phyloP scores from a whole-genome alignment of 495 filamentous ascomycete species.

The Lindgomyces ingoldianus region DNA sequence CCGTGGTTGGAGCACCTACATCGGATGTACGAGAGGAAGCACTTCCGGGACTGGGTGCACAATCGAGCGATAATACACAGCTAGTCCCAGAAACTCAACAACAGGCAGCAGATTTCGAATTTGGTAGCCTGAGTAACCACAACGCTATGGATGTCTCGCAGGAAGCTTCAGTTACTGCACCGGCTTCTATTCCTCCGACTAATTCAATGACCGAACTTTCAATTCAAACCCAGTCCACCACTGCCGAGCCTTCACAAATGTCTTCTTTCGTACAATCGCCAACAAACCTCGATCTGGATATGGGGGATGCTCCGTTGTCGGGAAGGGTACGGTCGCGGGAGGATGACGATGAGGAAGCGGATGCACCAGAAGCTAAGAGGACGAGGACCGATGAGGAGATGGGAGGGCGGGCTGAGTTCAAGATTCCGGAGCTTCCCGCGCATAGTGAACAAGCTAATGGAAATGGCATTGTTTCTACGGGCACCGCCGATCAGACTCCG shows the following conservation, averaged over 20 bases:
- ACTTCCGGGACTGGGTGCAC: neutral
- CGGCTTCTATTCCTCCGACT: constrained; percentile 6
- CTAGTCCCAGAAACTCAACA: constrained; percentile 29
- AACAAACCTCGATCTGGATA: constrained; percentile 29
- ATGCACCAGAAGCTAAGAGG: constrained; percentile 33
- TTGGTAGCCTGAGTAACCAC: neutral
- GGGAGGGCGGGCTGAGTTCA: constrained; percentile 29
- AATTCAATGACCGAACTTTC: constrained; percentile 25
- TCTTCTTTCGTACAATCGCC: constrained; percentile 20
- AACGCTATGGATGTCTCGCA: constrained; percentile 32
- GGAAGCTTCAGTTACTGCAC: neutral
- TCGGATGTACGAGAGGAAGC: constrained; percentile 28
- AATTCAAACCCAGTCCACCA: constrained; percentile 10
- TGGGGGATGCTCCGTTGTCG: constrained; percentile 32
- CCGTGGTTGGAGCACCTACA: constrained; percentile 24
- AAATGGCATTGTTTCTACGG: neutral
- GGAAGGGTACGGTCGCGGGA: constrained; percentile 30
- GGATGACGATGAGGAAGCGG: constrained; percentile 32
- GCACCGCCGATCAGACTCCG: constrained; percentile 15
- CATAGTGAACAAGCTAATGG: constrained; percentile 22
- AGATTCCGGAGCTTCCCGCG: constrained; percentile 36
- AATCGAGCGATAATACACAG: constrained; percentile 19
- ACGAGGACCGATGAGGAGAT: constrained; percentile 35
- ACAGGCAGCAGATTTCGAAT: neutral
- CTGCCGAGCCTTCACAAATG: neutral